Conservation (phyloP, 2,329 filamentous ascomycete species). For the Aspergillus carbonarius region DNA sequence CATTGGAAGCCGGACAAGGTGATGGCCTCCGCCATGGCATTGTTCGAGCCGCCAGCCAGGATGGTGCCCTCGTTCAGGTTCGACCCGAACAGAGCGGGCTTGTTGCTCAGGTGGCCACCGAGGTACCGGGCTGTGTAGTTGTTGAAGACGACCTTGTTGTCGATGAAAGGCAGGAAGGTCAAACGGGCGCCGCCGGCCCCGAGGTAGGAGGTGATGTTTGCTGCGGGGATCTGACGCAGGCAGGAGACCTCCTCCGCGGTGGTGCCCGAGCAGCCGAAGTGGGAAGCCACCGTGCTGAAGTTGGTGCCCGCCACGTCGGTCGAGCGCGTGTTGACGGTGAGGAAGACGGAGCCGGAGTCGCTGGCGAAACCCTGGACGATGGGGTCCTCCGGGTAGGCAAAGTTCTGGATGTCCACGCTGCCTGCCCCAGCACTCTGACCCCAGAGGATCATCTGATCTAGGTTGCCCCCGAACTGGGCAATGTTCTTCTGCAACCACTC, state of each 20-base stretch:
- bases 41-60: neutral
- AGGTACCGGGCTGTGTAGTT: neutral
- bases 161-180: neutral
- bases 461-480: slow-evolving; percentile 36
- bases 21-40: neutral
- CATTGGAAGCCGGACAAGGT: neutral
- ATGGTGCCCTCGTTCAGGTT: slow-evolving; percentile 2
- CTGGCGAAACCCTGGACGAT: slow-evolving; percentile 18
- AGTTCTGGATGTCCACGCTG: slow-evolving; percentile 9
- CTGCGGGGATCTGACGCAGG: neutral
- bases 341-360: slow-evolving; percentile 17
- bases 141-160: neutral
- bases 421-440: neutral
- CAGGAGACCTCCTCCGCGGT: neutral
- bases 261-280: neutral
- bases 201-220: neutral
- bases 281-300: neutral
- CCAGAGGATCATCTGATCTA: slow-evolving; percentile 34
- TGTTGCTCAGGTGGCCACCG: neutral
- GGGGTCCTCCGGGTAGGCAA: slow-evolving; percentile 25
- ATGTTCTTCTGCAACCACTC: slow-evolving; percentile 38
- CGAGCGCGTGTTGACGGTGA: neutral
- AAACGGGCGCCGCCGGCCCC: neutral
- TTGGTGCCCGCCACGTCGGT: neutral
- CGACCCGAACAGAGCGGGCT: neutral